Base-by-base conservation (phyloP, 1,284 basidiomycete genomes). In the Moesziomyces sp. region DNA sequence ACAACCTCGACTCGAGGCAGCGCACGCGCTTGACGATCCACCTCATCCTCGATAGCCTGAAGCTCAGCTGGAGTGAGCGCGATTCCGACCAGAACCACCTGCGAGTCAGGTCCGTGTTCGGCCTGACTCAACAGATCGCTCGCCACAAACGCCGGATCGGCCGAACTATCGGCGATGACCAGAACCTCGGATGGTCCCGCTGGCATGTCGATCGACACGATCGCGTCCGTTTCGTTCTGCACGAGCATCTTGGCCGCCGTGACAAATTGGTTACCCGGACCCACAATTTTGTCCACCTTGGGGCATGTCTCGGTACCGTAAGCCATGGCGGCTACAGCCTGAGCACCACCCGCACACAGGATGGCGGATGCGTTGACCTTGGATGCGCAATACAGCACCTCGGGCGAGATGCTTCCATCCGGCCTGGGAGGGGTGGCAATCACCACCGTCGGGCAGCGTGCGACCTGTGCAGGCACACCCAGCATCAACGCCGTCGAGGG, bases 241-340 rank as follows among this genome's bases (percentile, higher is more conserved):
- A 98, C 94, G 68, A 97, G 76, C 97, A 99, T 97, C 87, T 99
- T 99, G 60, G 96, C 96, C 1, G 97, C 97, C 0, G 96, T 99
- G 26, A 99, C 97, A 92, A 96, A 99, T 85, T 99, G 97, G 84
- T 99, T 99, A 24, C 97, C 97, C 3, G 97, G 97, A 19, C 97
- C 97, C 80, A 97, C 97, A 77, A 99, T 96, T 72, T 85, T 99
- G 88, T 99, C 97, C 18, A 99, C 97, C 86, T 99, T 99, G n/a
- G 94, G 94, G 9, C 96, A 94, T 3, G 91, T 91, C 82, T 91
- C 88, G 5, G 97, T 99, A 16, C 97, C 97, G 85, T 98, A 99
- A 1, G 97, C 97, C 86, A 99, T 88, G 0, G 94, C 96, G 16
- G 94, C 93, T n/a, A 99, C 90, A 2, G 97, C 97, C 84, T 99